These are phyloP conservation scores for Pichia sp. DNA, from an alignment of 1,139 yeast species.

Conservation along the genomic window DNA sequence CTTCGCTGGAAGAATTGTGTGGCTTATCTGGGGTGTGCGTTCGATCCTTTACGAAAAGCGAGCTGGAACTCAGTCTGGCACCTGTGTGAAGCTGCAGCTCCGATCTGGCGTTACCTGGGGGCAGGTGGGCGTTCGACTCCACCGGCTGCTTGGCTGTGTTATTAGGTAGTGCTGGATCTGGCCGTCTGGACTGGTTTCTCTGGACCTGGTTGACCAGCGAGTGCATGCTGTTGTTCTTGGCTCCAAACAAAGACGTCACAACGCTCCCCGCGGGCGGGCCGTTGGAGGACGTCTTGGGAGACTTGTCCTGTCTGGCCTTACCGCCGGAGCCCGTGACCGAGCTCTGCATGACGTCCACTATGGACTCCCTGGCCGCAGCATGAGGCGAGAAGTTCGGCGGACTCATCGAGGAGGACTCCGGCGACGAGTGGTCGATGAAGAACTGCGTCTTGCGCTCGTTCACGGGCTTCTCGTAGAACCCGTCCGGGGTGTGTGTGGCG, in stretches of 20 bases:
- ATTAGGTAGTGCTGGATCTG: background rate
- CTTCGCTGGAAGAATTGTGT: background rate
- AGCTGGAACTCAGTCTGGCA: background rate
- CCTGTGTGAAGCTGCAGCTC: background rate
- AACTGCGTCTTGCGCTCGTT: slow-evolving; percentile 48
- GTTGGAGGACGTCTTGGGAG: background rate
- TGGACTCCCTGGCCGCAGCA: background rate
- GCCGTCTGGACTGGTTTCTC: background rate
- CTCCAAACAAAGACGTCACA: slow-evolving; percentile 3
- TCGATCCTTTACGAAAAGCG: background rate
- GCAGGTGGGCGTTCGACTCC: background rate
- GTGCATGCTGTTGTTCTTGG: background rate
- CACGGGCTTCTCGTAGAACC: background rate
- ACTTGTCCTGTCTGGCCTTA: background rate
- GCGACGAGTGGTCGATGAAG: slow-evolving; percentile 64
- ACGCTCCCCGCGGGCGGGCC: background rate
- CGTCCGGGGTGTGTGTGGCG: background rate
- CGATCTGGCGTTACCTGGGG: background rate
- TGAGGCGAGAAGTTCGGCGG: background rate
- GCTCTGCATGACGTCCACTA: background rate
- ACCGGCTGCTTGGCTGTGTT: background rate
- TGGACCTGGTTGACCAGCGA: slow-evolving; percentile 7
- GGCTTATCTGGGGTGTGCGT: background rate
- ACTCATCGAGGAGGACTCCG: slow-evolving; percentile 31
- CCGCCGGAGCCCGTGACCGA: no score